Conservation (phyloP, 176 grass and related monocot genomes). For the Rhynchospora tenuis region DNA sequence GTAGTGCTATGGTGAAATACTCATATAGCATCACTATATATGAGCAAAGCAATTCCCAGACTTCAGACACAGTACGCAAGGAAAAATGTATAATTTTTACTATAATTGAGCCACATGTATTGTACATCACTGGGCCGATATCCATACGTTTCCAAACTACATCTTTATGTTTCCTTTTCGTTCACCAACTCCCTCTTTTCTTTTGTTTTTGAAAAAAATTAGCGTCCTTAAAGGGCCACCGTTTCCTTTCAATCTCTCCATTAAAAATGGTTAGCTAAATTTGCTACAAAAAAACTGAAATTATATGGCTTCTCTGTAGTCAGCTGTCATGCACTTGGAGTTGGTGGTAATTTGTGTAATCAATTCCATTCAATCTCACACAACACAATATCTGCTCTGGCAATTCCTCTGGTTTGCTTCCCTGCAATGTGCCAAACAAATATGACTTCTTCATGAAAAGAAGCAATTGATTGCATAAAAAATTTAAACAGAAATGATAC, state of each 20-base stretch:
- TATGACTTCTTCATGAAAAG: background rate
- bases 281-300: background rate
- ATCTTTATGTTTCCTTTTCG: background rate
- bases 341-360: conserved; percentile 68
- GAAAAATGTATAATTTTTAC: background rate
- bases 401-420: conserved; percentile 83
- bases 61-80: background rate
- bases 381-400: conserved; percentile 91
- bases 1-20: too few relatives aligned
- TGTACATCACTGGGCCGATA: conserved; percentile 8
- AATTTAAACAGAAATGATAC: too few relatives aligned
- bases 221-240: too few relatives aligned
- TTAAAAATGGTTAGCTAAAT: conserved; percentile 32
- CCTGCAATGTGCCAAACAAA: conserved; percentile 39
- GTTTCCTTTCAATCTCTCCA: conserved; percentile 15
- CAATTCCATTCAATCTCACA: conserved; percentile 81
- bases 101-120: background rate
- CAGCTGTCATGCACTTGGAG: conserved; percentile 43
- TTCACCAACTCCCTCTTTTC: background rate
- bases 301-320: conserved; percentile 13
- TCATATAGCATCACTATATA: too few relatives aligned
- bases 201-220: background rate
- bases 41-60: too few relatives aligned
- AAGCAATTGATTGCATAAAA: background rate
- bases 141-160: background rate